Evolutionary conservation across 2,329 filamentous ascomycete species (phyloP), one percentile per base, ranked within the genome.

Genomic region (Aureobasidium subglaciale): DNA sequence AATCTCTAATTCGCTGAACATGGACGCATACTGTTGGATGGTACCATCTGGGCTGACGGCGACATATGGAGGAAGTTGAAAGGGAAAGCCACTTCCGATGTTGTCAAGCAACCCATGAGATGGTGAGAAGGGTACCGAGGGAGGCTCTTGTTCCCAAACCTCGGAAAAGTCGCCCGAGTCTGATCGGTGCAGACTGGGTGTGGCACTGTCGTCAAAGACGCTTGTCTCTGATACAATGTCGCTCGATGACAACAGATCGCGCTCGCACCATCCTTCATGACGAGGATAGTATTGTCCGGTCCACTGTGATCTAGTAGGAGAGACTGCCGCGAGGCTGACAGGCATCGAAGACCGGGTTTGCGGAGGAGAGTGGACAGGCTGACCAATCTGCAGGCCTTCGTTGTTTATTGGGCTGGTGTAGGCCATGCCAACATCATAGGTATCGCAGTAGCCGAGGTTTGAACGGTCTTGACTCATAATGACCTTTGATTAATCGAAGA

Each of bases 151-250:
- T 5, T 54, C 50, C 50, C 50, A 54, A 6, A 29, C 27, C 15
- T 54, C 50, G 15, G 50, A 54, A 15, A 54, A 42, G 8, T 43
- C 38, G 20, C 32, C 50, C 10, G 50, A 54, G 20, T 54, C 38
- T 11, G 50, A 54, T 34, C 38, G 18, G 22, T 25, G 32, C 13
- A 54, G 38, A 54, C 50, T 43, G 10, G 50, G 50, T 5, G 38
- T 42, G 16, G 34, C 38, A 11, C 34, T 54, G 15, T 38, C 20
- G 11, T 43, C 37, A 13, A 54, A n/a, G 15, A 37, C 38, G n/a
- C 38, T 54, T 27, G 38, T 20, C 20, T 54, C 50, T 2, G 50
- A 43, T 20, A 20, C 27, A 13, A 54, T 35, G 27, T 54, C 50
- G 29, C 50, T 54, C 6, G 50, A 8, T 5, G 50, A 54, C 22